Evolutionary conservation across 2,329 filamentous ascomycete genomes (phyloP).

Genomic region (Fusarium pseudocircinatum): DNA sequence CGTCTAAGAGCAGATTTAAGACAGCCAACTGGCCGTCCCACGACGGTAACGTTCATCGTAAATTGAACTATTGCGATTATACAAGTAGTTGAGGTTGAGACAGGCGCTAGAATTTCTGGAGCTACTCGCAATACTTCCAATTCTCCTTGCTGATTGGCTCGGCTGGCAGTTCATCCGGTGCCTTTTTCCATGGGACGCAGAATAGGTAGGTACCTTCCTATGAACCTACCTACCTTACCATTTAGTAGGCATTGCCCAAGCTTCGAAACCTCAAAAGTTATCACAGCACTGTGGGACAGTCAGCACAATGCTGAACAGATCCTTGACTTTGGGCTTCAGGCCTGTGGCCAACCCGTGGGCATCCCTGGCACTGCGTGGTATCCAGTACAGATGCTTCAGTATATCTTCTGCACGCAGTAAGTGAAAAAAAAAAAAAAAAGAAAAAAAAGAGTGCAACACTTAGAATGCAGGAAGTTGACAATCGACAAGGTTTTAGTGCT

Average conservation of each 20-base stretch:
- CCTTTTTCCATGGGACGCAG: conserved; percentile 22
- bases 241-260: background rate
- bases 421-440: conserved; percentile 8
- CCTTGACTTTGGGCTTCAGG: conserved; percentile 41
- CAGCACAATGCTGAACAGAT: conserved; percentile 34
- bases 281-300: conserved; percentile 7
- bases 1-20: conserved; percentile 73
- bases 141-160: conserved; percentile 50
- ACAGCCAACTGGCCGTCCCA: conserved; percentile 75
- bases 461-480: conserved; percentile 10
- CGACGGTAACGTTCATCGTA: conserved; percentile 68
- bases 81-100: conserved; percentile 31
- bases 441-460: background rate
- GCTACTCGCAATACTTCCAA: conserved; percentile 28
- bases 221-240: background rate
- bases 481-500: conserved; percentile 45
- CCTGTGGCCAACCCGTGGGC: conserved; percentile 32
- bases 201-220: background rate
- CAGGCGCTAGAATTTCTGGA: conserved; percentile 42
- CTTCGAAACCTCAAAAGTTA: background rate
- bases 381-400: conserved; percentile 42
- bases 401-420: conserved; percentile 45
- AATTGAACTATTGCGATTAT: conserved; percentile 33
- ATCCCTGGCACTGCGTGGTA: conserved; percentile 7
- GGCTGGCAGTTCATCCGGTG: conserved; percentile 46